A percentile compares a stretch with the other conserved stretches of the same genome.
phyloP scores from a whole-genome alignment of 208 protist species.

The Trichomonas gallinae region DNA sequence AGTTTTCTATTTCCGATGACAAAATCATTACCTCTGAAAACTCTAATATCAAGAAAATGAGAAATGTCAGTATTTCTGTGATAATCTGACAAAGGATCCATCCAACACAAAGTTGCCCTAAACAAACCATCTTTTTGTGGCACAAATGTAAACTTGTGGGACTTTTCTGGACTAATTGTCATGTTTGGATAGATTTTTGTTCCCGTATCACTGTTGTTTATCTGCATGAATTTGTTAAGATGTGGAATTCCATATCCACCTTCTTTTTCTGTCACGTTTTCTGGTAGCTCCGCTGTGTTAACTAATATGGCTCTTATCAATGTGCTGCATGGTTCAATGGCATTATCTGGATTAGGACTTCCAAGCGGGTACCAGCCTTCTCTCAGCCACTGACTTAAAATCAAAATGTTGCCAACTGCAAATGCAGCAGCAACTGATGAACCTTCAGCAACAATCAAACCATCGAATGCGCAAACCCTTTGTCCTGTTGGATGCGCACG shows the following conservation, averaged over 20 bases:
- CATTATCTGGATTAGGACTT: neutral
- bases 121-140: neutral
- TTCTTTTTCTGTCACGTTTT: neutral
- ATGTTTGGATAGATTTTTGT: neutral
- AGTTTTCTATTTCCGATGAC: neutral
- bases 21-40: neutral
- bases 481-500: neutral
- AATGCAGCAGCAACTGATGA: neutral
- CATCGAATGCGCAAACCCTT: neutral
- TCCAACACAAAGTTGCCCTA: neutral
- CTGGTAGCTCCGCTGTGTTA: neutral
- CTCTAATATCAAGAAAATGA: neutral
- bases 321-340: neutral
- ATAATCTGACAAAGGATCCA: neutral
- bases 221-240: neutral
- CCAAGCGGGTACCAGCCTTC: neutral
- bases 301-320: neutral
- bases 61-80: neutral
- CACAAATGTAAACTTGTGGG: neutral
- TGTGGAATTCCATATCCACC: neutral
- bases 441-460: neutral
- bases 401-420: neutral
- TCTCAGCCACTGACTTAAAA: neutral
- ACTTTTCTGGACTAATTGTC: neutral
- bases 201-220: neutral